Evolutionary conservation across 1,139 yeast species (phyloP).

Genomic region (Sugiyamaella pinicola): DNA sequence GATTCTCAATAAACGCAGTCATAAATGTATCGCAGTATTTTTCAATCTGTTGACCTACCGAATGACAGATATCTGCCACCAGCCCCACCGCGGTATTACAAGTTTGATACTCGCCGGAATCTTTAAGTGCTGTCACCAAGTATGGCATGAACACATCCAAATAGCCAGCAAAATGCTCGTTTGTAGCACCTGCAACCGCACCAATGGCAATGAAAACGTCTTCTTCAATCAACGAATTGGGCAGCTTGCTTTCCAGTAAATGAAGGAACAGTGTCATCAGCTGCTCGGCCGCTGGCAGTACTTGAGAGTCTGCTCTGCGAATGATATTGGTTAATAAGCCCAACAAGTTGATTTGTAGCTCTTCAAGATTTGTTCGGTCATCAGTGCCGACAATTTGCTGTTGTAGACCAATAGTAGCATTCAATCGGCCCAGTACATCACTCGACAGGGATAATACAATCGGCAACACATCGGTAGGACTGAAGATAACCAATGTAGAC

Average conservation of each 20-base stretch:
- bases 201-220: constrained; percentile 91
- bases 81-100: constrained; percentile 90
- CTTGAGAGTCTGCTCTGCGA: constrained; percentile 74
- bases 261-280: constrained; percentile 82
- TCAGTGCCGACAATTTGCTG: constrained; percentile 54
- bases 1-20: constrained; percentile 73
- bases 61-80: constrained; percentile 95
- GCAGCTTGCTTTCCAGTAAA: constrained; percentile 59
- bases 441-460: constrained; percentile 72
- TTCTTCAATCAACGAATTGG: constrained; percentile 84
- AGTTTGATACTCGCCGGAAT: constrained; percentile 72
- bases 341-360: constrained; percentile 81
- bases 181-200: constrained; percentile 81
- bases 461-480: constrained; percentile 71
- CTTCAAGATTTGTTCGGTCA: constrained; percentile 78
- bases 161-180: constrained; percentile 68
- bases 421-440: constrained; percentile 72
- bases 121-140: constrained; percentile 73
- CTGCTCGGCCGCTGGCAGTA: constrained; percentile 70
- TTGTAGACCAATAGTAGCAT: constrained; percentile 61
- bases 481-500: constrained; percentile 74
- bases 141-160: constrained; percentile 83
- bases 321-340: constrained; percentile 87
- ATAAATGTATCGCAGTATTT: constrained; percentile 80
- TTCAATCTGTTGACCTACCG: constrained; percentile 71